Percentiles rank a stretch among this genome's conserved stretches.
Conservation (phyloP, 2,329 filamentous ascomycete genomes). For the Fusarium aywerte region DNA sequence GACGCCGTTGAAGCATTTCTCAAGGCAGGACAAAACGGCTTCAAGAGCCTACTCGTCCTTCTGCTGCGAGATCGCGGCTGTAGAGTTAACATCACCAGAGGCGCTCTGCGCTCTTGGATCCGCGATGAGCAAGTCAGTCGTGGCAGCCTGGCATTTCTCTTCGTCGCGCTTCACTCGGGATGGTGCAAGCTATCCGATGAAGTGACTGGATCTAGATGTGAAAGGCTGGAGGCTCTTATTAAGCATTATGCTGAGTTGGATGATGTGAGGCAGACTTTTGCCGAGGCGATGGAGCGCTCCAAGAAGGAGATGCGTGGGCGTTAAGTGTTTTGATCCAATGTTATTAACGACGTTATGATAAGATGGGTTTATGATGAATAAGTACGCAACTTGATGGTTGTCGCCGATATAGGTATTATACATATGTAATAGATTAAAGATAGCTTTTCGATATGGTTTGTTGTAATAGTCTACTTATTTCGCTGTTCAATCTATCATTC, state of each 20-base stretch:
- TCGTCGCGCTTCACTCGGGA: conserved; percentile 25
- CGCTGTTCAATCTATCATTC: background rate
- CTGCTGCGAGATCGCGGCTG: conserved; percentile 23
- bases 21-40: conserved; percentile 23
- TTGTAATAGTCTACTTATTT: conserved; percentile 6
- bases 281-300: conserved; percentile 25
- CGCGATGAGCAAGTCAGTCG: conserved; percentile 20
- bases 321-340: conserved; percentile 6
- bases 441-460: background rate
- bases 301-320: conserved; percentile 23
- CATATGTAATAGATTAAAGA: conserved; percentile 10
- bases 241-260: conserved; percentile 30
- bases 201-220: conserved; percentile 8
- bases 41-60: conserved; percentile 26
- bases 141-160: conserved; percentile 25
- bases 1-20: conserved; percentile 24
- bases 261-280: conserved; percentile 21
- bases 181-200: conserved; percentile 25
- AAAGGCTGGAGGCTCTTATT: conserved; percentile 18
- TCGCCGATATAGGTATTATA: conserved; percentile 1
- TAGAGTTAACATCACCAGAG: conserved; percentile 19
- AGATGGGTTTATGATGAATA: conserved; percentile 20
- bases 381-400: conserved; percentile 7
- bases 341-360: conserved; percentile 24
- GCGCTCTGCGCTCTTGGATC: conserved; percentile 24